A percentile compares a stretch with the other conserved stretches of the same genome.
phyloP scores from a whole-genome alignment of 805 yeast species.

The Diddensiella transvaalensis region DNA sequence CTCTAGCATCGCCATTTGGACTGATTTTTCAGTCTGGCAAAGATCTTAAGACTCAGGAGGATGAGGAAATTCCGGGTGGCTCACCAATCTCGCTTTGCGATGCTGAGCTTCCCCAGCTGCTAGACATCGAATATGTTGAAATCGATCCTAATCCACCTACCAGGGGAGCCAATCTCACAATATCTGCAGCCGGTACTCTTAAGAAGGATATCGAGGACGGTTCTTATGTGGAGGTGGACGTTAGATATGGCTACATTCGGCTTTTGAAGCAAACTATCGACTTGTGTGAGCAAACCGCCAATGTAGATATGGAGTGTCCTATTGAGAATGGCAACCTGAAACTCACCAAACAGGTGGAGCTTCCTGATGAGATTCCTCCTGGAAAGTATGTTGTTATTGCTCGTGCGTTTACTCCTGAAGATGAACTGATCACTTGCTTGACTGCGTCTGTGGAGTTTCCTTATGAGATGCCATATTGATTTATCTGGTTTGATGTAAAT shows the following conservation, averaged over 20 bases:
- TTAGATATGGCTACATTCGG: conserved; percentile 86
- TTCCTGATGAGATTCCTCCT: conserved; percentile 93
- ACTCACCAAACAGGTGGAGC: conserved; percentile 67
- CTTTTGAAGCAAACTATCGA: conserved; percentile 87
- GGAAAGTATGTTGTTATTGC: conserved; percentile 86
- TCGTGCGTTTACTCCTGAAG: conserved; percentile 83
- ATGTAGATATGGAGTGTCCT: conserved; percentile 86
- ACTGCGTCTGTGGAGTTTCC: conserved; percentile 45
- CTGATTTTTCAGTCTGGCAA: not conserved
- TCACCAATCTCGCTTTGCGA: conserved; percentile 85
- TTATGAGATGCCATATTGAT: conserved; percentile 7
- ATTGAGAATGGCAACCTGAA: conserved; percentile 63
- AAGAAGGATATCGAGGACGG: conserved; percentile 64
- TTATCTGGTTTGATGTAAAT: not conserved
- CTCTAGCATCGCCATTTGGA: not conserved
- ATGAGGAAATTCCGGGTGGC: conserved; percentile 66
- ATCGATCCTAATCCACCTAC: conserved; percentile 84
- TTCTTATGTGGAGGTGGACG: conserved; percentile 92
- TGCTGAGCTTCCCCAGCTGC: conserved; percentile 54
- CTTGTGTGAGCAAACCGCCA: conserved; percentile 79
- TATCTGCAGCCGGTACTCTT: conserved; percentile 68
- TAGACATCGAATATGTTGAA: conserved; percentile 56
- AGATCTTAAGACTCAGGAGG: not conserved
- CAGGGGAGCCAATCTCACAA: conserved; percentile 79
- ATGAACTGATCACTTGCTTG: conserved; percentile 77